phyloP scores from a whole-genome alignment of 116 monocot genomes.

The Cymodocea nodosa region DNA sequence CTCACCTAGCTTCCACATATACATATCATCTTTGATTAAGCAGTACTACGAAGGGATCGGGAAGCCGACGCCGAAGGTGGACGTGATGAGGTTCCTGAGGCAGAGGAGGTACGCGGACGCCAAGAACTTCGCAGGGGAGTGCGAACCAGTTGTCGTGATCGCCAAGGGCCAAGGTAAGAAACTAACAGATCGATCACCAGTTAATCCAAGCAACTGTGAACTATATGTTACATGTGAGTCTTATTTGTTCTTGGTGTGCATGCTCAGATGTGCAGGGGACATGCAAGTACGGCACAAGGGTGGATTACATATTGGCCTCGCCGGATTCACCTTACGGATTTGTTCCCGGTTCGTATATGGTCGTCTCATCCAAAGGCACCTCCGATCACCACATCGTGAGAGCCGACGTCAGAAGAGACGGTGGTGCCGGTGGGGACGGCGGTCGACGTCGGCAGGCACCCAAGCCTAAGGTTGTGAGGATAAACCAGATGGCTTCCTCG shows the following conservation, averaged over 20 bases:
- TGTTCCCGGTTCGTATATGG: slow-evolving; percentile 74
- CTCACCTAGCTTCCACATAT: too few relatives aligned
- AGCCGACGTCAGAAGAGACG: slow-evolving; percentile 40
- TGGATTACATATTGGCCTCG: slow-evolving; percentile 75
- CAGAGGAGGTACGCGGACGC: slow-evolving; percentile 57
- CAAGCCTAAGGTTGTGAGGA: slow-evolving; percentile 44
- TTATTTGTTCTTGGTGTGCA: too few relatives aligned
- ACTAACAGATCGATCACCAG: too few relatives aligned
- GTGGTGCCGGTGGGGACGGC: slow-evolving; percentile 2
- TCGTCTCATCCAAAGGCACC: slow-evolving; percentile 82
- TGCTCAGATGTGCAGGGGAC: slow-evolving; percentile 88
- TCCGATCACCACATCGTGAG: slow-evolving; percentile 95
- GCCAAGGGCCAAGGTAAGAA: slow-evolving; percentile 97
- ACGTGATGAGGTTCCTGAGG: slow-evolving; percentile 72
- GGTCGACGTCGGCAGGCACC: slow-evolving; percentile 3
- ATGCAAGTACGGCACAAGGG: slow-evolving; percentile 87
- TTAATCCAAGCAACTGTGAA: too few relatives aligned
- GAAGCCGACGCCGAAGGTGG: slow-evolving; percentile 74
- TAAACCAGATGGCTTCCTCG: slow-evolving; percentile 18
- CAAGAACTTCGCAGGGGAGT: slow-evolving; percentile 85
- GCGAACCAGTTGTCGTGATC: slow-evolving; percentile 70
- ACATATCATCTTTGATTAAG: not conserved
- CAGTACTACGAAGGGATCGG: slow-evolving; percentile 76
- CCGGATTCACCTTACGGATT: slow-evolving; percentile 63
- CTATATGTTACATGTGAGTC: too few relatives aligned